A percentile compares a stretch with the other conserved stretches of the same genome.
Conservation (phyloP, 805 yeast genomes). For the Cyberlindnera amylophila region DNA sequence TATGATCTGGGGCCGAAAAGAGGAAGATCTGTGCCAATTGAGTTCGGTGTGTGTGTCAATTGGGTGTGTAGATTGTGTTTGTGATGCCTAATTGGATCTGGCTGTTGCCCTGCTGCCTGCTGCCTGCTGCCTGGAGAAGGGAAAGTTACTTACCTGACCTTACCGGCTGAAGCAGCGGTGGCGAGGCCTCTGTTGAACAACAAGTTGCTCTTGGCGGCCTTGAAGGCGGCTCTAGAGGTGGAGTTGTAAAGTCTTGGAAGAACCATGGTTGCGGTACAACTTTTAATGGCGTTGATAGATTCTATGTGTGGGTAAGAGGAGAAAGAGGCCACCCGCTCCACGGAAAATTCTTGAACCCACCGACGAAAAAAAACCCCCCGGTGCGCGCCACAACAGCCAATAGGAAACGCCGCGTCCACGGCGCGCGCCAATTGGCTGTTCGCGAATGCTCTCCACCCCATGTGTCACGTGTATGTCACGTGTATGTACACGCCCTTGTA, state of each 20-base stretch:
- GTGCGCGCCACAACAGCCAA: slow-evolving; percentile 13
- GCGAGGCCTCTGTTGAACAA: slow-evolving; percentile 71
- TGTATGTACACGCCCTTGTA: too few species aligned
- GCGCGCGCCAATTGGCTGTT: slow-evolving; percentile 10
- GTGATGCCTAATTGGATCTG: too few species aligned
- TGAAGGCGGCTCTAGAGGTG: slow-evolving; percentile 80
- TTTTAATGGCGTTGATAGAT: too few species aligned
- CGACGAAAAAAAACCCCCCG: neutral
- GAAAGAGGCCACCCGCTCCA: slow-evolving; percentile 4
- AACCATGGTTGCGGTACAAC: slow-evolving; percentile 32
- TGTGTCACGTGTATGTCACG: slow-evolving; percentile 6
- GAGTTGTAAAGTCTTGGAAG: slow-evolving; percentile 57
- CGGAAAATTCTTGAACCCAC: slow-evolving; percentile 13
- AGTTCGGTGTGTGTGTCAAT: slow-evolving; percentile 9
- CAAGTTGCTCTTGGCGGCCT: slow-evolving; percentile 84
- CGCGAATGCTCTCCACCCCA: too few species aligned
- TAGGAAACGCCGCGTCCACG: slow-evolving; percentile 6
- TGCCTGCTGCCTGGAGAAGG: too few species aligned
- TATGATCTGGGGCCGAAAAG: neutral
- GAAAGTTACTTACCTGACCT: slow-evolving; percentile 70
- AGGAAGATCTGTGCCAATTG: neutral
- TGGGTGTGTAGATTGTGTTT: too few species aligned
- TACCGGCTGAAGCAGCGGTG: slow-evolving; percentile 79
- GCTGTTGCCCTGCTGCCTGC: too few species aligned
- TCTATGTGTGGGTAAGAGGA: slow-evolving; percentile 1